A percentile compares a stretch with the other conserved stretches of the same genome.
Evolutionary conservation across 805 yeast genomes (phyloP).

Genomic region (Komagataella ulmi): DNA sequence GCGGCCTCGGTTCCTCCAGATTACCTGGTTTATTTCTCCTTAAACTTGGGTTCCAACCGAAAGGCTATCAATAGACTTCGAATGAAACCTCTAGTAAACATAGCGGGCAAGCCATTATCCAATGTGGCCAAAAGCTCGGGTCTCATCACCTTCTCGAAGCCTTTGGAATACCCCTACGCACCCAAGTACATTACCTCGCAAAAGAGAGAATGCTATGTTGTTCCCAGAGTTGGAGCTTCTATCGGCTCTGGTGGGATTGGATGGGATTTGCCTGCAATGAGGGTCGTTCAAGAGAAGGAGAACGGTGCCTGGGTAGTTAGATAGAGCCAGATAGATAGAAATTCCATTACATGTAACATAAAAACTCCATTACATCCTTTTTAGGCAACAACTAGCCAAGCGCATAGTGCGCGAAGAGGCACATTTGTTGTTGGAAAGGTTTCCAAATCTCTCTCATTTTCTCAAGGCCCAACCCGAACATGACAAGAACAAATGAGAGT

Average conservation of each 20-base stretch:
- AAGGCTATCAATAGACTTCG: slow-evolving; percentile 29
- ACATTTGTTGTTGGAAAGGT: background rate
- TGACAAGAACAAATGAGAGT: background rate
- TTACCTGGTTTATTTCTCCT: slow-evolving; percentile 58
- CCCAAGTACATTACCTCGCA: slow-evolving; percentile 54
- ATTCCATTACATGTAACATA: background rate
- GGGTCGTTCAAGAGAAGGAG: slow-evolving; percentile 57
- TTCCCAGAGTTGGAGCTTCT: slow-evolving; percentile 80
- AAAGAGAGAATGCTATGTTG: slow-evolving; percentile 77
- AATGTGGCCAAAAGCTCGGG: slow-evolving; percentile 66
- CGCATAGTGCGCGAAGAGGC: background rate
- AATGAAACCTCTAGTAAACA: slow-evolving; percentile 66
- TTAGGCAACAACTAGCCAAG: background rate
- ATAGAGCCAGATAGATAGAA: background rate
- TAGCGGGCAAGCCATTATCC: slow-evolving; percentile 61
- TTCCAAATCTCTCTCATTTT: background rate
- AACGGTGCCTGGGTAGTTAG: slow-evolving; percentile 53
- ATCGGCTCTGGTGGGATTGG: slow-evolving; percentile 78
- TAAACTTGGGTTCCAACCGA: slow-evolving; percentile 41
- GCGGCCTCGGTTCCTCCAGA: slow-evolving; percentile 67
- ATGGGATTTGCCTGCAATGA: slow-evolving; percentile 80
- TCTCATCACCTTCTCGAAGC: slow-evolving; percentile 75
- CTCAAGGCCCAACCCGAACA: background rate
- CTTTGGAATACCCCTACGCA: slow-evolving; percentile 81
- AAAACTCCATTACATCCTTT: background rate